phyloP scores from a whole-genome alignment of 208 protist genomes.

The Trichomonas gallinae region DNA sequence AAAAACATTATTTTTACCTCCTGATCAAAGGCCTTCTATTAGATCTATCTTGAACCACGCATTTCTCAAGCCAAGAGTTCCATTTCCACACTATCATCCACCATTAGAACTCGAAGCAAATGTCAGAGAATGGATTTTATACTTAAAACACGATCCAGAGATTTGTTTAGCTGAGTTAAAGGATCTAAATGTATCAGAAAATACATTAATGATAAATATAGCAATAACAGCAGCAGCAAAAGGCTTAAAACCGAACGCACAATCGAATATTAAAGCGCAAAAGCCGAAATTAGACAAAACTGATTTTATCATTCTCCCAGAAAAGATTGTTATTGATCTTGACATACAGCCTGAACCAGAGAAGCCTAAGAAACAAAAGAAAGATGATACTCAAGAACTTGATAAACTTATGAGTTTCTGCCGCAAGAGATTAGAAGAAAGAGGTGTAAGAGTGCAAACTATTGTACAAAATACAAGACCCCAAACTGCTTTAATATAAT shows the following conservation, averaged over 20 bases:
- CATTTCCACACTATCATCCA: not conserved
- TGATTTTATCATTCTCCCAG: not conserved
- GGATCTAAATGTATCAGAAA: not conserved
- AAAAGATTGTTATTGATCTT: not conserved
- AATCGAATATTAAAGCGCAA: not conserved
- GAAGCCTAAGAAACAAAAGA: not conserved
- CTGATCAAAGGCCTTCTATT: not conserved
- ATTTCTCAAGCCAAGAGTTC: not conserved
- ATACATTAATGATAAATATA: not conserved
- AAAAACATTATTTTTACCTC: not conserved
- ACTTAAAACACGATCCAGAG: not conserved
- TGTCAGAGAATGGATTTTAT: not conserved
- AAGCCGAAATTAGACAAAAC: not conserved
- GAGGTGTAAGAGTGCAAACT: not conserved
- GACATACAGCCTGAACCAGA: not conserved
- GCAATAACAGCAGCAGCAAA: not conserved
- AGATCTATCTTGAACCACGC: not conserved
- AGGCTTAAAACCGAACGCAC: not conserved
- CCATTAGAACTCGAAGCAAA: not conserved
- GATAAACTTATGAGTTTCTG: not conserved
- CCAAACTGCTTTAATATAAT: not conserved
- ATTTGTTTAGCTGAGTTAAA: not conserved
- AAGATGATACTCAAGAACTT: not conserved
- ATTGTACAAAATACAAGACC: not conserved
- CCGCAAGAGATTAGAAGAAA: not conserved